A percentile compares a stretch with the other conserved stretches of the same genome.
Evolutionary conservation across 2,329 filamentous ascomycete genomes (phyloP).

Genomic region (Xylariaceae sp.): DNA sequence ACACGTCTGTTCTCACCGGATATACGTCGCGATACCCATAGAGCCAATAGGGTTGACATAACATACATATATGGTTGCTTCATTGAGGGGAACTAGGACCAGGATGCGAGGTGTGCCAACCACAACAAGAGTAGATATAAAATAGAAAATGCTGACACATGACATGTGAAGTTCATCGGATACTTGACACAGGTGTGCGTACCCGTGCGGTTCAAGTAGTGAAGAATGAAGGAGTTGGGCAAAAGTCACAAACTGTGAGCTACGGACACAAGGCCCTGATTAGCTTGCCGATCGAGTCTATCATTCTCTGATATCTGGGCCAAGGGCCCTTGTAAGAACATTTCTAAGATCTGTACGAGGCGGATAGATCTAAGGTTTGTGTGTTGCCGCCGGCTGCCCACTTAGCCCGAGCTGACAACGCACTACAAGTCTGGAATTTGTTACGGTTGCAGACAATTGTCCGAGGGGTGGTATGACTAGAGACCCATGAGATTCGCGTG

Average conservation of each 20-base stretch:
- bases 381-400: conserved; percentile 8
- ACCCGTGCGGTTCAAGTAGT: conserved; percentile 28
- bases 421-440: background rate
- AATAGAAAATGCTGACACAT: conserved; percentile 5
- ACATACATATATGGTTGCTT: conserved; percentile 18
- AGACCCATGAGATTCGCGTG: background rate
- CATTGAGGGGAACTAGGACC: conserved; percentile 7
- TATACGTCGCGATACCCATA: conserved; percentile 23
- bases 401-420: conserved; percentile 8
- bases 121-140: conserved; percentile 13
- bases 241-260: conserved; percentile 32
- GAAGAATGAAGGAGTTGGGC: conserved; percentile 29
- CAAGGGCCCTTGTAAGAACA: background rate
- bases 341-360: conserved; percentile 11
- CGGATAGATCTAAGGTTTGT: conserved; percentile 16
- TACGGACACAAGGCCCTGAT: conserved; percentile 22
- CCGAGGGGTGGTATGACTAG: conserved; percentile 3
- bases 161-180: conserved; percentile 13
- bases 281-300: conserved; percentile 25
- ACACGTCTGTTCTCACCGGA: conserved; percentile 27
- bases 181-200: conserved; percentile 24
- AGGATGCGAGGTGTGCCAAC: conserved; percentile 20
- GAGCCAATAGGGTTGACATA: conserved; percentile 33
- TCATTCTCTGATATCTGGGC: conserved; percentile 9
- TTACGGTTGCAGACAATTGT: conserved; percentile 10